Evolutionary conservation across 2,329 filamentous ascomycete genomes (phyloP).

Genomic region (Colletotrichum lentis): DNA sequence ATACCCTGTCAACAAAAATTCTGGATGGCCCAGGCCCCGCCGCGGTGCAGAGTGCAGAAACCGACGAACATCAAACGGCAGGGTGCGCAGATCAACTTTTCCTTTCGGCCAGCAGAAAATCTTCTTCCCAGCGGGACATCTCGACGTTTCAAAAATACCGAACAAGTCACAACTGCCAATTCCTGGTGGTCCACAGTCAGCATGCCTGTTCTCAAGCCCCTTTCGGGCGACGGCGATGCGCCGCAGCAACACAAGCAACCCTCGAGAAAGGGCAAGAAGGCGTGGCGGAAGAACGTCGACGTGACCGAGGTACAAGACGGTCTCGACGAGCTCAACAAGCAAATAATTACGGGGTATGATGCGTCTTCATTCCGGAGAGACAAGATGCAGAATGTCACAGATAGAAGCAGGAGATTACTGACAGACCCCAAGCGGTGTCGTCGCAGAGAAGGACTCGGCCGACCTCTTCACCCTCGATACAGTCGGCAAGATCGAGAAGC

Average conservation of each 20-base stretch:
- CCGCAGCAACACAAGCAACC: constrained; percentile 86
- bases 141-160: not conserved
- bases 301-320: constrained; percentile 85
- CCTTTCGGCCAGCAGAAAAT: constrained; percentile 15
- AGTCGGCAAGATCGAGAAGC: constrained; percentile 72
- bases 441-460: constrained; percentile 82
- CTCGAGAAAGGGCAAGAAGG: constrained; percentile 97
- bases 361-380: not conserved
- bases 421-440: constrained; percentile 70
- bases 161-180: not conserved
- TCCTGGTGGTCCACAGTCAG: constrained; percentile 24
- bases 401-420: not conserved
- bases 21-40: constrained; percentile 31
- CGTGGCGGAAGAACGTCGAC: constrained; percentile 98
- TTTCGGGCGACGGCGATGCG: constrained; percentile 62
- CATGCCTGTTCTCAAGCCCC: constrained; percentile 64
- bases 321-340: constrained; percentile 82
- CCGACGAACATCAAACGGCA: constrained; percentile 11
- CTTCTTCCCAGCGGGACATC: too few relatives aligned
- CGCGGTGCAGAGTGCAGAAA: constrained; percentile 14
- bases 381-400: not conserved
- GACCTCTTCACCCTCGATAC: constrained; percentile 88
- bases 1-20: constrained; percentile 33
- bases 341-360: constrained; percentile 87
- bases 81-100: constrained; percentile 27